Evolutionary conservation across 2,329 filamentous ascomycete species (phyloP), one percentile per base, ranked within the genome.

Genomic region (Colletotrichum sp.): DNA sequence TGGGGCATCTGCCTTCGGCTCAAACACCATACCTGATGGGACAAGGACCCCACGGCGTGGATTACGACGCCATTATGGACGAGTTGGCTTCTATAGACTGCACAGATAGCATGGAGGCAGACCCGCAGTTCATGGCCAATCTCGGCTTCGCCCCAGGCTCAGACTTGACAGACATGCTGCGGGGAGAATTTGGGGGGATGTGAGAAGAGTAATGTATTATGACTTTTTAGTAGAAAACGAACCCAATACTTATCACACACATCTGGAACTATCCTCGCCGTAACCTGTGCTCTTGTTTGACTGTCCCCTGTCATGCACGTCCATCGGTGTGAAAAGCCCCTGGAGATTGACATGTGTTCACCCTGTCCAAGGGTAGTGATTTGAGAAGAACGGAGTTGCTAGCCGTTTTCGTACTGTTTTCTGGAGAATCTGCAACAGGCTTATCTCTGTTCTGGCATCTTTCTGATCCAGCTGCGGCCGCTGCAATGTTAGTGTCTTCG

Each of bases 101-200:
- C 77, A 83, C 84, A 1, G 88, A 89, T 69, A 84, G 85, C 43
- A 83, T 90, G 60, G 89, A 90, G 30, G 86, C 88, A 15, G 91
- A 93, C 77, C 87, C 90, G 3, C 90, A 92, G 77, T 93, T 93
- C 79, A 92, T 93, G 91, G 88, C 91, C 60, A 93, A 93, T 78
- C 85, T 94, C 24, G 92, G 92, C 0, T 93, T 93, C 80, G 91
- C 89, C 2, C 92, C 92, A 0, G 92, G 92, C 30, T 89, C 90
- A 39, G 91, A 92, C 73, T 85, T 93, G 66, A 86, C 88, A 0
- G 90, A 92, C 77, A 86, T 91, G 85, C 60, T 75, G 24, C 82
- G 67, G 68, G 82, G 84, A 30, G 85, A 86, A 30, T 87, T 85
- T 80, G 83, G 85, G 7, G 78, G 74, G 34, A 66, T 76, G 74